Evolutionary conservation across 441 rosid genomes (phyloP).

Genomic region (Corymbia calophylla): DNA sequence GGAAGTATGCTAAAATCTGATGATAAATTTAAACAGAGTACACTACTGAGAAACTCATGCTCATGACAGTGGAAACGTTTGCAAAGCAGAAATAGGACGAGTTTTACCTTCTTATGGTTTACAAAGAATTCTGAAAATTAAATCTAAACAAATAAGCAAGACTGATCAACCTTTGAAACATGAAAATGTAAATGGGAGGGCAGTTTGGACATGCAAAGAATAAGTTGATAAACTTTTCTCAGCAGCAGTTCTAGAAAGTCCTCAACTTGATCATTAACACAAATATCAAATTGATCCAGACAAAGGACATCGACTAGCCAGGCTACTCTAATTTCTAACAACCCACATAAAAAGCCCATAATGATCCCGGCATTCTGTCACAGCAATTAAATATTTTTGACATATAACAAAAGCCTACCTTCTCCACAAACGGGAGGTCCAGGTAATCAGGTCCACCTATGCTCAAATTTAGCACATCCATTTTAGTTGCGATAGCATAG

Average conservation of each 20-base stretch:
- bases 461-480: conserved; percentile 98
- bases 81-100: neutral
- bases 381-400: neutral
- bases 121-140: neutral
- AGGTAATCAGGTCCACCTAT: conserved; percentile 99
- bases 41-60: neutral
- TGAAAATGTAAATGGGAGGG: neutral
- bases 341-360: neutral
- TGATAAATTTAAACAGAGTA: neutral
- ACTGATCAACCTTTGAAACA: neutral
- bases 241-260: neutral
- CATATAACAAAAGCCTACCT: conserved; percentile 34
- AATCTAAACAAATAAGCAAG: neutral
- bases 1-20: neutral
- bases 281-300: neutral
- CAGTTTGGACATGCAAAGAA: neutral
- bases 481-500: conserved; percentile 88
- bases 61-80: neutral
- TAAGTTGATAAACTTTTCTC: neutral
- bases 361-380: neutral
- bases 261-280: neutral
- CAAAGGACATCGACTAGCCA: neutral
- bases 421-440: conserved; percentile 98
- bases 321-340: neutral
- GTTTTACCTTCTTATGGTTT: neutral